These are phyloP conservation scores for Ceratobasidium sp. DNA, from an alignment of 1,284 basidiomycete genomes.

Conservation along the genomic window DNA sequence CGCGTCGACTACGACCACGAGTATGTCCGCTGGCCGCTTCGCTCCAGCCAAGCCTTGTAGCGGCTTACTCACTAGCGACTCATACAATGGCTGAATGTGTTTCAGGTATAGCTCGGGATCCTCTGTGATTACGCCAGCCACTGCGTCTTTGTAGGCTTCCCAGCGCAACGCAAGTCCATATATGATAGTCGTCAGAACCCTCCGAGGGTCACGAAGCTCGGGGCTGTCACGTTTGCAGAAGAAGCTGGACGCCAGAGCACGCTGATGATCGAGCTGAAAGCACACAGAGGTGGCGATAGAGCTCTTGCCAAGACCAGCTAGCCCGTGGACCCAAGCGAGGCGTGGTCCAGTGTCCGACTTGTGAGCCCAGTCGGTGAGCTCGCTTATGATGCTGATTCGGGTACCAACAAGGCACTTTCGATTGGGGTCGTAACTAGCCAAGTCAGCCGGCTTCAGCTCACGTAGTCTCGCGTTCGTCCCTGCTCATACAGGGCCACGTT, in stretches of 20 bases:
- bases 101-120: background rate
- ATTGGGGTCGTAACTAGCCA: background rate
- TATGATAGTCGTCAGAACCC: conserved; percentile 24
- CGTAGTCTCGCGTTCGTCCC: too few species aligned
- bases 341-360: background rate
- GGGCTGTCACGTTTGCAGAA: conserved; percentile 54
- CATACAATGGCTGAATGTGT: background rate
- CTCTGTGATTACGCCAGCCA: background rate
- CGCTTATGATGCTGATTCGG: background rate
- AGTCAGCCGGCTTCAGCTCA: background rate
- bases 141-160: background rate
- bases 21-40: background rate
- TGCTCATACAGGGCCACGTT: too few species aligned
- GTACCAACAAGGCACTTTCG: background rate
- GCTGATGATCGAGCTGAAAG: conserved; percentile 23
- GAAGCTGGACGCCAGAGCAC: conserved; percentile 52
- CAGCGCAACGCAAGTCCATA: background rate
- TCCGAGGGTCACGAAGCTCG: conserved; percentile 21
- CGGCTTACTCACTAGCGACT: background rate
- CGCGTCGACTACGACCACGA: conserved; percentile 20
- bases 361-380: background rate
- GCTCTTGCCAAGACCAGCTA: conserved; percentile 52
- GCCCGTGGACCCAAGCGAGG: conserved; percentile 50
- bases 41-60: background rate
- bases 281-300: conserved; percentile 52